Evolutionary conservation across 805 yeast genomes (phyloP), one percentile per base, ranked within the genome.

Genomic region (Lipomyces spencermartinsiae): DNA sequence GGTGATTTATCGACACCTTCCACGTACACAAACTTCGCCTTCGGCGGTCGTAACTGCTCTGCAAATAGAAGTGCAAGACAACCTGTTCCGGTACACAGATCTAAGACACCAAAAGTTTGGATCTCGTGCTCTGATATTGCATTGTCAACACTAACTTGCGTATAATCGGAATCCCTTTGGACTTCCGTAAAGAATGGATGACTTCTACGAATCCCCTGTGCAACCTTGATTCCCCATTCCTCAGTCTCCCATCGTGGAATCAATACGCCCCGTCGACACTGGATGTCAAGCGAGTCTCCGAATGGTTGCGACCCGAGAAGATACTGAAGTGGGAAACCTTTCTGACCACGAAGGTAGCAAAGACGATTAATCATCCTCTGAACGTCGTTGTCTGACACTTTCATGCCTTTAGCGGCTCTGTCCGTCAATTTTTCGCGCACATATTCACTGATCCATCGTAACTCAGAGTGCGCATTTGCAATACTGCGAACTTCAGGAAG

Each of bases 161-260:
- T 14, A 9, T n/a, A 1, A 53, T 53, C 33, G 8, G 22, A 10
- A 14, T 53, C 56, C 8, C 22, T n/a, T 43, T 16, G 22, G n/a
- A 14, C 29, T 9, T 57, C 57, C n/a, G 49, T 35, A 35, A 46
- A 67, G 34, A 59, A 67, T 5, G 62, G 60, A 57, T 67, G 67
- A 29, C 39, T 43, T 43, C 49, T 25, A 12, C 46, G 57, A 14
- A 66, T 55, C 3, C 54, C 56, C 4, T 33, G 43, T 4, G 71
- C 64, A 31, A 62, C 14, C 19, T 54, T 46, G 7, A 80, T 46
- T 9, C 85, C 81, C 98, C 98, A 94, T 74, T 92, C 97, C 76
- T 94, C 98, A 0, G 99, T 94, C 76, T 94, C 99, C 90, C 94
- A 88, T 61, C 99, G 79, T 0, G 99, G 98, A 34, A 94, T 93